Percentiles rank a stretch among this genome's conserved stretches.
Evolutionary conservation across 2,329 filamentous ascomycete genomes (phyloP).

Genomic region (Xylaria digitata): DNA sequence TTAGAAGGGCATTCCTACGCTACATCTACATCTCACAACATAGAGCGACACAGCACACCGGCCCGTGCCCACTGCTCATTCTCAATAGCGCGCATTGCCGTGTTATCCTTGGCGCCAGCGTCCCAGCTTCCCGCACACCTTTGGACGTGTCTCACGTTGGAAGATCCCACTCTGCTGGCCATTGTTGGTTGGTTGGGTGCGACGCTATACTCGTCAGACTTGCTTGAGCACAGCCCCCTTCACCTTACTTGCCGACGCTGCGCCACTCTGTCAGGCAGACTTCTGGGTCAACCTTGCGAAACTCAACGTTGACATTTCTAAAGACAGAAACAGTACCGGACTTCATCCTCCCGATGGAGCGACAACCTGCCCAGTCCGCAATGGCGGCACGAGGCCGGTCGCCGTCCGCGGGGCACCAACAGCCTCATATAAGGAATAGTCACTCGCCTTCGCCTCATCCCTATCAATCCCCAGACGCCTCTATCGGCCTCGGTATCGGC

Average conservation of each 20-base stretch:
- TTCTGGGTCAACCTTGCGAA: slow-evolving; percentile 48
- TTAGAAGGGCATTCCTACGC: slow-evolving; percentile 6
- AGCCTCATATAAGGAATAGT: slow-evolving; percentile 75
- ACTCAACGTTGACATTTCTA: slow-evolving; percentile 46
- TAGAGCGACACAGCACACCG: slow-evolving; percentile 1
- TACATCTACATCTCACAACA: not conserved
- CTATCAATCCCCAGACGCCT: slow-evolving; percentile 63
- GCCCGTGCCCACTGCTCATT: slow-evolving; percentile 12
- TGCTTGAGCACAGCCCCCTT: slow-evolving; percentile 48
- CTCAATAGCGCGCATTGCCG: slow-evolving; percentile 13
- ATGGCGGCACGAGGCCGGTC: slow-evolving; percentile 66
- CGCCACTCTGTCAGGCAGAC: slow-evolving; percentile 50
- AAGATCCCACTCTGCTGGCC: slow-evolving; percentile 26
- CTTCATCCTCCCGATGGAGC: slow-evolving; percentile 58
- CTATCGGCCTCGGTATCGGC: slow-evolving; percentile 67
- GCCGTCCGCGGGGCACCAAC: slow-evolving; percentile 68
- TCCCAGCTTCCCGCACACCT: slow-evolving; percentile 23
- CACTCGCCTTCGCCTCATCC: slow-evolving; percentile 72
- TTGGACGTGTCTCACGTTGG: slow-evolving; percentile 36
- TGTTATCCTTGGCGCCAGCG: slow-evolving; percentile 13
- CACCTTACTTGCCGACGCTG: slow-evolving; percentile 42
- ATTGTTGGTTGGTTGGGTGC: slow-evolving; percentile 37
- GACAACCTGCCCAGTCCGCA: slow-evolving; percentile 53
- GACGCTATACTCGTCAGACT: slow-evolving; percentile 44
- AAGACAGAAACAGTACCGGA: slow-evolving; percentile 50